Evolutionary conservation across 352 stramenopile species (phyloP).

Genomic region (Blastocystis sp.): DNA sequence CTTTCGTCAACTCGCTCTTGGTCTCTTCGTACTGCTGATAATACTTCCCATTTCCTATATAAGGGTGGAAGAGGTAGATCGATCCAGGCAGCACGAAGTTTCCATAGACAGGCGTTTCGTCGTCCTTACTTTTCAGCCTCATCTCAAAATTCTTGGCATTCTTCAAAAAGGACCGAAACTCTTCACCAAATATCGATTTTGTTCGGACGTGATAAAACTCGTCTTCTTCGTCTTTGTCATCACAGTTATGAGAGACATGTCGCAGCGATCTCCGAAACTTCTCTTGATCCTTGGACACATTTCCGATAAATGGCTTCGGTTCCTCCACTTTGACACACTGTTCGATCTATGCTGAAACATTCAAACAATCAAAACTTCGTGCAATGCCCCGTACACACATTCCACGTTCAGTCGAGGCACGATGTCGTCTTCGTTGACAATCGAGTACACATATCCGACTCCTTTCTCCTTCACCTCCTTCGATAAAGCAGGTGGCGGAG

Average conservation of each 20-base stretch:
- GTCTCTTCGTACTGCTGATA: neutral
- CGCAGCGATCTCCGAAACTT: neutral
- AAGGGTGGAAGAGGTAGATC: slow-evolving; percentile 51
- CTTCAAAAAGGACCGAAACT: neutral
- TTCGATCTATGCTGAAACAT: neutral
- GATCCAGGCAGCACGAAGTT: slow-evolving; percentile 44
- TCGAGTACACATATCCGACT: slow-evolving; percentile 5
- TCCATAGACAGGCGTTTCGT: neutral
- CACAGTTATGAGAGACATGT: neutral
- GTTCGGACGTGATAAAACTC: neutral
- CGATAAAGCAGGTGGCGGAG: slow-evolving; percentile 5
- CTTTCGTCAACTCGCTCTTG: neutral
- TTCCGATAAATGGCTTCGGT: neutral
- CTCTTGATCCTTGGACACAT: neutral
- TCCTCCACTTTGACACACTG: neutral
- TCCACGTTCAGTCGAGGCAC: slow-evolving; percentile 14
- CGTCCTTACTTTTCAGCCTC: neutral
- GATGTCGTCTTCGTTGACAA: slow-evolving; percentile 61
- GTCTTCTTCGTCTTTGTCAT: neutral
- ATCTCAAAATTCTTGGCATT: neutral
- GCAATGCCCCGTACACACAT: neutral
- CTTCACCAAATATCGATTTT: neutral
- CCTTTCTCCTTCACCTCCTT: slow-evolving; percentile 46
- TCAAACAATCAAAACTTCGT: neutral
- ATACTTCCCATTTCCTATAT: neutral